Evolutionary conservation across 1,284 basidiomycete species (phyloP), one percentile per base, ranked within the genome.

Genomic region (Abortiporus biennis): DNA sequence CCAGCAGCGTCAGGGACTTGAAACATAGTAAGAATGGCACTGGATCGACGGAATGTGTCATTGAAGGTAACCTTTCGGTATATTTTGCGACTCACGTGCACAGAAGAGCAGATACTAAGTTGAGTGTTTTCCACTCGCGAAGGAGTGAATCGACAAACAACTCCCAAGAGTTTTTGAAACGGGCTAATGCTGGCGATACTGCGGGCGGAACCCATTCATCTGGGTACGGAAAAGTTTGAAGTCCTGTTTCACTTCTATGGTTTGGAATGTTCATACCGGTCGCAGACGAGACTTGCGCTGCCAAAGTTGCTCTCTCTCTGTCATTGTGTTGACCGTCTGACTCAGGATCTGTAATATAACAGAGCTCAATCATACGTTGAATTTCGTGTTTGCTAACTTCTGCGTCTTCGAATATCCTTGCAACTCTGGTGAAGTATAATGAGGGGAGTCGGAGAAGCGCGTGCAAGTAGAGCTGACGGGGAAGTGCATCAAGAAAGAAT

Each of bases 61-160:
- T 22, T 23, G 11, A 13, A 11, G 11, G 13, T 21, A 13, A 6
- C 8, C 9, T 9, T 27, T 40, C 11, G 33, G 29, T 37, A 20
- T 24, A 46, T 35, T 36, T 23, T 11, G 19, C 15, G 13, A 68
- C 81, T 38, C 51, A 87, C 83, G 84, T 79, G 46, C 78, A 68
- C 12, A 87, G 62, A 38, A 87, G 56, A 11, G 80, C 84, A 23
- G 81, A 85, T 16, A 86, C 79, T 16, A 87, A 66, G 54, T 87
- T 87, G 37, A 86, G 54, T 9, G 83, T 86, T 63, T 87, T 87
- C 83, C 82, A 86, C 55, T 87, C 84, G 32, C 73, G 69, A 48
- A 85, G 46, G 22, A 87, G 62, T 1, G 78, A 78, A 49, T 85
- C 82, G 9, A 86, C 71, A 50, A 86, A 85, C 1, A 54, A 61